Percentiles rank a stretch among this genome's conserved stretches.
Evolutionary conservation across 306 rosid genomes (phyloP).

Genomic region (Trifolium dubium): DNA sequence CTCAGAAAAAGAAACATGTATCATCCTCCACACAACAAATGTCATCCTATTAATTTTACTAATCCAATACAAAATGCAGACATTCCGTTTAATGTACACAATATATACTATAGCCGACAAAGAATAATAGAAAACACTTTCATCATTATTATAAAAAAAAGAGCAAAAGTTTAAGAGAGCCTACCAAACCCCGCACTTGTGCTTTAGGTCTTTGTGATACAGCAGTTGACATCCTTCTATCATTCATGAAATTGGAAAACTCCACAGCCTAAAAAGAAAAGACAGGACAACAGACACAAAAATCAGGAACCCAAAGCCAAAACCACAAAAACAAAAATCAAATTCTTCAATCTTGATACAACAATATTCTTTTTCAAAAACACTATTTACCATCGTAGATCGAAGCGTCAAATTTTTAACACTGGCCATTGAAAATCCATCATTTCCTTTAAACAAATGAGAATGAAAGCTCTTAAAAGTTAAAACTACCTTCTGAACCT

Average conservation of each 20-base stretch:
- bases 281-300: conserved; percentile 19
- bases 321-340: conserved; percentile 23
- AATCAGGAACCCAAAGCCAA: neutral
- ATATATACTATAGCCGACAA: neutral
- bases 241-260: conserved; percentile 53
- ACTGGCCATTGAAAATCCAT: conserved; percentile 53
- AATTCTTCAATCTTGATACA: neutral
- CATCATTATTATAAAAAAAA: conserved; percentile 27
- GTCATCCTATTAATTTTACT: conserved; percentile 13
- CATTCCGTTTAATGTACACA: neutral
- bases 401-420: too few species aligned
- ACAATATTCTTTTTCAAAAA: too few species aligned
- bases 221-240: conserved; percentile 55
- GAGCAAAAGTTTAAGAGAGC: conserved; percentile 34
- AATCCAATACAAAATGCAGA: conserved; percentile 27
- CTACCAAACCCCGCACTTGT: conserved; percentile 62
- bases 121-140: conserved; percentile 12
- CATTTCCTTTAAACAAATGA: conserved; percentile 43
- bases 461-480: conserved; percentile 50
- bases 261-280: conserved; percentile 61
- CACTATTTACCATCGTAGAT: too few species aligned
- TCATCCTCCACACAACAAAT: conserved; percentile 6
- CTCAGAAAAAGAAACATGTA: too few species aligned
- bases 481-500: conserved; percentile 57
- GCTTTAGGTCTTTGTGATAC: conserved; percentile 63